These are phyloP conservation scores for Heliamphora pulchella DNA, from an alignment of 179 eudicot genomes.

Conservation along the genomic window DNA sequence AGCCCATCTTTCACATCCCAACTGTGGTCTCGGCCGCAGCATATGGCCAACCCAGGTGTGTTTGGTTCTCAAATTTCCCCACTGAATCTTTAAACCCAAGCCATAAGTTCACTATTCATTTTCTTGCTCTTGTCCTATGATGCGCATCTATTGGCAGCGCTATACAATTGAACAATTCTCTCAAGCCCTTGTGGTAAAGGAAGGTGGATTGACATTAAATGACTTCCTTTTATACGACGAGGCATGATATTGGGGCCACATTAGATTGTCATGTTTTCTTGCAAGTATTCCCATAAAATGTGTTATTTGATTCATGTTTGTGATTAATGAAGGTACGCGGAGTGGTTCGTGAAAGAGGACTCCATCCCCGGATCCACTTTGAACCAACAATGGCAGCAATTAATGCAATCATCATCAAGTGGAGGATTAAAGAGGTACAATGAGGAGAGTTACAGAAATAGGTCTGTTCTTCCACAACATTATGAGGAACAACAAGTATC, in stretches of 20 bases:
- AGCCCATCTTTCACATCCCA: slow-evolving; percentile 18
- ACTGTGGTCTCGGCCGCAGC: slow-evolving; percentile 18
- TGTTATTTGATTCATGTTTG: slow-evolving; percentile 5
- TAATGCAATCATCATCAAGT: slow-evolving; percentile 23
- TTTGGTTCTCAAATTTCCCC: not conserved
- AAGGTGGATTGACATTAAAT: not conserved
- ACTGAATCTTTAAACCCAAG: not conserved
- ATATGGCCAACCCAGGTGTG: slow-evolving; percentile 24
- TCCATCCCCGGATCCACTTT: slow-evolving; percentile 21
- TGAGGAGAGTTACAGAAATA: slow-evolving; percentile 13
- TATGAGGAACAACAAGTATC: slow-evolving; percentile 18
- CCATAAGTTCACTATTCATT: not conserved
- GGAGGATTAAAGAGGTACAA: slow-evolving; percentile 22
- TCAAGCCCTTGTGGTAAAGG: not conserved
- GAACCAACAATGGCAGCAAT: slow-evolving; percentile 34
- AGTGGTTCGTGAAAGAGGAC: slow-evolving; percentile 49
- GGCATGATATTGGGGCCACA: not conserved
- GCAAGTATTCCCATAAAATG: slow-evolving; percentile 14
- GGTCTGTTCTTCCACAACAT: slow-evolving; percentile 12
- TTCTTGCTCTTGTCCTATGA: slow-evolving; percentile 9
- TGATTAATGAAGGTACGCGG: slow-evolving; percentile 34
- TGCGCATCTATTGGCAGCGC: slow-evolving; percentile 3
- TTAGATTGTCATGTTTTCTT: not conserved
- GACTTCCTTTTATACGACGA: not conserved
- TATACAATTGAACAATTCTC: not conserved